Evolutionary conservation across 768 basidiomycete species (phyloP).

Genomic region (Tylopilus felleus): DNA sequence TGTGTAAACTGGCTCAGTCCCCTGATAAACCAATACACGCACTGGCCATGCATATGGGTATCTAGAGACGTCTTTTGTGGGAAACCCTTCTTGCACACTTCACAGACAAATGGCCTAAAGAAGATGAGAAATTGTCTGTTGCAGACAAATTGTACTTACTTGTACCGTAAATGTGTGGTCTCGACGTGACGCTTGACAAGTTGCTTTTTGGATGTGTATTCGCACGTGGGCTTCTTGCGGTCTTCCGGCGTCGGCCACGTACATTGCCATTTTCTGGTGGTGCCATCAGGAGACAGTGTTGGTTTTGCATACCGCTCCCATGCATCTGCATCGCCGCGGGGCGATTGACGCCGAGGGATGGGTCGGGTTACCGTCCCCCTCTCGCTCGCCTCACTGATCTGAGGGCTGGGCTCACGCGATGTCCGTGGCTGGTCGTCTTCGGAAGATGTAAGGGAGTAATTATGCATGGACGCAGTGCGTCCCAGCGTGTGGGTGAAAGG

Average conservation of each 20-base stretch:
- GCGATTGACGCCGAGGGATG: conserved; percentile 22
- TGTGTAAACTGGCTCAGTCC: conserved; percentile 10
- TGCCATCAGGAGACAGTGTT: conserved; percentile 32
- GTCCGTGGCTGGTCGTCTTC: conserved; percentile 30
- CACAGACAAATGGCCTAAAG: conserved; percentile 49
- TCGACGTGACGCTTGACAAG: conserved; percentile 67
- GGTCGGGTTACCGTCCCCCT: conserved; percentile 16
- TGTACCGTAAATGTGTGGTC: conserved; percentile 57
- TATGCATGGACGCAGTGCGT: conserved; percentile 17
- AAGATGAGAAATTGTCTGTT: conserved; percentile 13
- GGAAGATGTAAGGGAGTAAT: conserved; percentile 23
- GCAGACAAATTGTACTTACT: conserved; percentile 38
- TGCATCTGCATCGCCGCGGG: conserved; percentile 27
- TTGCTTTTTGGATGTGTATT: conserved; percentile 54
- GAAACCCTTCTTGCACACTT: conserved; percentile 51
- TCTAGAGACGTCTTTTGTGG: conserved; percentile 57
- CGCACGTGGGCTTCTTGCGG: conserved; percentile 35
- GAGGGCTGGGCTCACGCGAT: conserved; percentile 31
- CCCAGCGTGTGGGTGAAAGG: conserved; percentile 4
- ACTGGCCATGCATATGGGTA: conserved; percentile 57
- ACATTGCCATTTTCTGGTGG: conserved; percentile 39
- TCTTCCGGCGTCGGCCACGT: conserved; percentile 38
- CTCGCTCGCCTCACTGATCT: conserved; percentile 32
- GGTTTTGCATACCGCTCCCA: conserved; percentile 36
- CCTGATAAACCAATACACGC: conserved; percentile 20